These are phyloP conservation scores for Ceratopteris richardii DNA, from an alignment of 75 land plant species.

Conservation along the genomic window DNA sequence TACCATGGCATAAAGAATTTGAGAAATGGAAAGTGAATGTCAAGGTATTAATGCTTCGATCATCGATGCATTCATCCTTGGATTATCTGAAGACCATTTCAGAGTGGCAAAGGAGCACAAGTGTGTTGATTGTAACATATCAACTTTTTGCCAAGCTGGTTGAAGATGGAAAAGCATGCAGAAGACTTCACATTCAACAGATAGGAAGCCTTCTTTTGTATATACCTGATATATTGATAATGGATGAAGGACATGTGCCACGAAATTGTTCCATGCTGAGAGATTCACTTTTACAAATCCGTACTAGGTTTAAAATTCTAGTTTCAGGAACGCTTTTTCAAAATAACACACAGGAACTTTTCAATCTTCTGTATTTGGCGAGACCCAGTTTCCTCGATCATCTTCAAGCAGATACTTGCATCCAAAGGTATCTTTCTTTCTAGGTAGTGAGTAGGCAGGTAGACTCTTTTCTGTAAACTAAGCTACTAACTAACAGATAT, in stretches of 20 bases:
- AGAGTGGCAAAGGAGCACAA: slow-evolving; percentile 50
- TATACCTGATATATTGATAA: slow-evolving; percentile 50
- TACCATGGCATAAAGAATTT: slow-evolving; percentile 63
- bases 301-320: slow-evolving; percentile 58
- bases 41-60: slow-evolving; percentile 38
- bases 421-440: slow-evolving; percentile 3
- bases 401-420: slow-evolving; percentile 10
- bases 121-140: slow-evolving; percentile 61
- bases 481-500: no score
- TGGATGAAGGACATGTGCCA: slow-evolving; percentile 86
- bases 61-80: slow-evolving; percentile 27
- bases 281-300: slow-evolving; percentile 57
- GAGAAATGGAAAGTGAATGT: slow-evolving; percentile 52
- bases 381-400: slow-evolving; percentile 65
- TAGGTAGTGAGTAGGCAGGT: no score
- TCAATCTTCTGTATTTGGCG: slow-evolving; percentile 70
- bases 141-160: slow-evolving; percentile 40
- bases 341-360: slow-evolving; percentile 86
- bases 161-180: slow-evolving; percentile 17
- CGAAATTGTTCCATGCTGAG: slow-evolving; percentile 64
- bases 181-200: slow-evolving; percentile 15
- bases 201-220: slow-evolving; percentile 34
- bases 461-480: no score
- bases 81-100: slow-evolving; percentile 43
- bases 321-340: slow-evolving; percentile 93